These are phyloP conservation scores for Pleurostoma richardsiae DNA, from an alignment of 2,329 filamentous ascomycete genomes.

Conservation along the genomic window DNA sequence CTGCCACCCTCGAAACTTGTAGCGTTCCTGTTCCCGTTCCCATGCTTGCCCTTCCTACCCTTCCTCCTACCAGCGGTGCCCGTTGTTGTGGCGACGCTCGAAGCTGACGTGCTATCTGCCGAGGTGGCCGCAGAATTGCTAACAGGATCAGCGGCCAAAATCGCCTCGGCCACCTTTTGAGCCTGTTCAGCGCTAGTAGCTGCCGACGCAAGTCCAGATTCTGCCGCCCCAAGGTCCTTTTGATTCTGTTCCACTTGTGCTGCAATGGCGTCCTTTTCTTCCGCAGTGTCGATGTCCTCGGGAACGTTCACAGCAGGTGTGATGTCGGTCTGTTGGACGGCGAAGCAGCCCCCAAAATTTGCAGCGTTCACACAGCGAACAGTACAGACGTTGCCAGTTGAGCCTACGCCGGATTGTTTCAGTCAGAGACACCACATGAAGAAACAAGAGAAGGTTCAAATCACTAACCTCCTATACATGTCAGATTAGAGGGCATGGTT, in stretches of 20 bases:
- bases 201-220: slow-evolving; percentile 33
- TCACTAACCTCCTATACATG: slow-evolving; percentile 40
- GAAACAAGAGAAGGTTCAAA: neutral
- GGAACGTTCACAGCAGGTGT: slow-evolving; percentile 26
- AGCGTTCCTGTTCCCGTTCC: neutral
- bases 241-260: slow-evolving; percentile 44
- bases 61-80: neutral
- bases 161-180: slow-evolving; percentile 7
- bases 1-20: too few relatives aligned
- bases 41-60: neutral
- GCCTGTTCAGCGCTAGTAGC: slow-evolving; percentile 17
- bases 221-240: slow-evolving; percentile 39
- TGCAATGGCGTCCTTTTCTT: slow-evolving; percentile 35
- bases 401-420: slow-evolving; percentile 11
- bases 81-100: neutral
- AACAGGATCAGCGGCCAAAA: slow-evolving; percentile 3
- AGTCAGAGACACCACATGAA: too few relatives aligned
- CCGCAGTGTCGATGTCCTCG: slow-evolving; percentile 34
- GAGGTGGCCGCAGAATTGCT: neutral
- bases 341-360: slow-evolving; percentile 46
- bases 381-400: slow-evolving; percentile 51
- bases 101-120: neutral
- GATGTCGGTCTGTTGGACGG: slow-evolving; percentile 45
- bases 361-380: slow-evolving; percentile 49
- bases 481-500: slow-evolving; percentile 38